Evolutionary conservation across 2,329 filamentous ascomycete species (phyloP).

Genomic region (Plectosphaerella cucumerina): DNA sequence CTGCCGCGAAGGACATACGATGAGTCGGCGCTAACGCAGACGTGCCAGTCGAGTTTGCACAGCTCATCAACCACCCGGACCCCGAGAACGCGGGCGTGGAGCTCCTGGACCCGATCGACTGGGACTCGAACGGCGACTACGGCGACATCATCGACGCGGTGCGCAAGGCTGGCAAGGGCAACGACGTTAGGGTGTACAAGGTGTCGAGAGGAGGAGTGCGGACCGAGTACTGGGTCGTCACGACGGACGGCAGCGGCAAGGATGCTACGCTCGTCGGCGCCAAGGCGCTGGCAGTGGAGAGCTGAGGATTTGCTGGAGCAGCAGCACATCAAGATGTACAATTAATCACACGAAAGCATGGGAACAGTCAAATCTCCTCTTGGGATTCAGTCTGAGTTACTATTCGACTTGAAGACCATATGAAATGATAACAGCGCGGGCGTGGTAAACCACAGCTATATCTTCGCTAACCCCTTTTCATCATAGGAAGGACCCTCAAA

Average conservation of each 20-base stretch:
- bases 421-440: no score
- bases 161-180: constrained; percentile 55
- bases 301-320: constrained; percentile 31
- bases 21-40: background rate
- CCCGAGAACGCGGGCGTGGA: constrained; percentile 54
- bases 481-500: background rate
- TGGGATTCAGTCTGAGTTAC: background rate
- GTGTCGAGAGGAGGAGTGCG: constrained; percentile 60
- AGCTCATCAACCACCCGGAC: constrained; percentile 56
- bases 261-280: constrained; percentile 67
- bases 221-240: constrained; percentile 77
- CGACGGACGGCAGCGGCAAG: constrained; percentile 50
- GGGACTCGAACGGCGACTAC: constrained; percentile 72
- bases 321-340: background rate
- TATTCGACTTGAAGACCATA: background rate
- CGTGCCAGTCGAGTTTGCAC: constrained; percentile 52
- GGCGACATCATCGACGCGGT: constrained; percentile 65
- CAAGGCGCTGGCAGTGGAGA: constrained; percentile 76
- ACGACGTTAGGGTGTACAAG: constrained; percentile 71
- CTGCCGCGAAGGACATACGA: background rate
- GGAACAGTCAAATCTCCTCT: background rate
- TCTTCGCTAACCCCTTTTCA: background rate
- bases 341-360: background rate
- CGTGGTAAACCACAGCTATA: no score
- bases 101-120: constrained; percentile 65